These are phyloP conservation scores for Sanguinoderma infundibulare DNA, from an alignment of 1,284 basidiomycete genomes.

Conservation along the genomic window DNA sequence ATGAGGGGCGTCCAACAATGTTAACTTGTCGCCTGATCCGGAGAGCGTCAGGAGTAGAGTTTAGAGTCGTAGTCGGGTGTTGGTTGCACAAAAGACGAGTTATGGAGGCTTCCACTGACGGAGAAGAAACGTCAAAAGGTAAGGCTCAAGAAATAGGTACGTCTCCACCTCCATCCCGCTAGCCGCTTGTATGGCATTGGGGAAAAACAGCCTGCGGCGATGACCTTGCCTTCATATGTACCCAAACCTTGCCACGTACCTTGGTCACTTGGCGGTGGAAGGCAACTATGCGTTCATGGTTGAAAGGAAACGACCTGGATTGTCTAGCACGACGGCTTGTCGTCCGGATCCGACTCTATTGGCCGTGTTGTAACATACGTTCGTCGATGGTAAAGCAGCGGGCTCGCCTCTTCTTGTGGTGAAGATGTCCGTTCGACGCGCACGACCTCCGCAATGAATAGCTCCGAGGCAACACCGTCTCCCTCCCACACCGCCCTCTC, in stretches of 20 bases:
- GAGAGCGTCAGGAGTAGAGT: slow-evolving; percentile 67
- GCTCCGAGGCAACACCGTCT: slow-evolving; percentile 43
- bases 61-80: slow-evolving; percentile 47
- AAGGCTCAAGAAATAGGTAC: neutral
- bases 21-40: slow-evolving; percentile 56
- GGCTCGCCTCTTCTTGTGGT: slow-evolving; percentile 36
- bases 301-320: neutral
- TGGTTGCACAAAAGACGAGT: slow-evolving; percentile 58
- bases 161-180: too few species aligned
- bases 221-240: too few species aligned
- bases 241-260: too few species aligned
- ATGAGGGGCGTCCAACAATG: slow-evolving; percentile 59
- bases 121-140: neutral
- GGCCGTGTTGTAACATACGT: slow-evolving; percentile 45
- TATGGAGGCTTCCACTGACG: slow-evolving; percentile 52
- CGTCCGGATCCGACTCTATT: slow-evolving; percentile 13
- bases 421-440: slow-evolving; percentile 43
- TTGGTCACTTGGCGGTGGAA: neutral
- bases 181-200: too few species aligned
- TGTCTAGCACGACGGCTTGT: slow-evolving; percentile 11
- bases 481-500: slow-evolving; percentile 29
- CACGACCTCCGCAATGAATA: slow-evolving; percentile 54
- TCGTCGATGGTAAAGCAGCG: slow-evolving; percentile 51
- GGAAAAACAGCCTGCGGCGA: too few species aligned
- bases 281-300: neutral